Base-by-base conservation (phyloP, 208 protist species). In the Acanthamoeba healyi region DNA sequence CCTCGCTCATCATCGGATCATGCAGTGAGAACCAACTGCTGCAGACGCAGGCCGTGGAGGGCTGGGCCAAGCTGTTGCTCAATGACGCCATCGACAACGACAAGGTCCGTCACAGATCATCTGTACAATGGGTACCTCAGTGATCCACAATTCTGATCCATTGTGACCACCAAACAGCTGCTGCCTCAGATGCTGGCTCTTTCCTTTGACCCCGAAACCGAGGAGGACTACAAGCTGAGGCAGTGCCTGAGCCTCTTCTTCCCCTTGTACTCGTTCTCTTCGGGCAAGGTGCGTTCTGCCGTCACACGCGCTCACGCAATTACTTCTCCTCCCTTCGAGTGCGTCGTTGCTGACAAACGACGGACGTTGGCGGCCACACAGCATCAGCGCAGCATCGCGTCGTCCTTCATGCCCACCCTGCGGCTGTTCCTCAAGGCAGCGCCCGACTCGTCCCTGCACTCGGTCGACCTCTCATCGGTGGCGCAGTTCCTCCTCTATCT, bases 241-340 rank as follows among this genome's bases (percentile, higher is more conserved):
- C 77, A 86, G 49, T 86, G 77, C 29, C 42, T 86, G 29, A 86
- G 77, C 49, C 29, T 58, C 77, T 86, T 86, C 77, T 86, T 86
- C 29, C 77, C 77, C 7, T 24, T 56, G 38, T 84, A 84, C 74
- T 2, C 74, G 42, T 84, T 84, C 29, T 84, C 74, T 1, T 86
- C 65, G 17, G 17, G 34, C 65, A 77, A 77, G 65, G 65, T 77
- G 24, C 61, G 61, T n/a, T n/a, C n/a, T n/a, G n/a, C n/a, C n/a
- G n/a, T n/a, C n/a, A n/a, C n/a, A n/a, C n/a, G n/a, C 29, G 24
- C 36, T 22, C 15, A 56, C 51, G 15, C 1, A 24, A 3, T 56
- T 17, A 61, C 12, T 15, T 34, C n/a, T 65, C 58, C 58, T 29
- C 58, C 58, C 2, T 34, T 7, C 58, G 58, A 14, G 19, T 26